Conservation (phyloP, 306 rosid species). For the Sesbania bispinosa region DNA sequence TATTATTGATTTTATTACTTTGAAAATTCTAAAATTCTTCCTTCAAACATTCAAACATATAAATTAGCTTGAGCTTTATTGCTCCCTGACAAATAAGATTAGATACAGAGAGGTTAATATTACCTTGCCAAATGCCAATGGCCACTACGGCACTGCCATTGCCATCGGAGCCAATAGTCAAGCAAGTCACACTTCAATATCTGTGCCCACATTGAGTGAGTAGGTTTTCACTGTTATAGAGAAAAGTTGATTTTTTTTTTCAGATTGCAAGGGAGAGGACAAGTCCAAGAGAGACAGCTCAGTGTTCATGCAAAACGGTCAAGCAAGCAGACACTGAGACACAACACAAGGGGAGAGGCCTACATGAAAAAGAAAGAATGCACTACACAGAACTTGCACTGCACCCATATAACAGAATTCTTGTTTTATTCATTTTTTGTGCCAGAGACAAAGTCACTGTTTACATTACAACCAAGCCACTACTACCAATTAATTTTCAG, state of each 20-base stretch:
- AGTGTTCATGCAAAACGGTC: slow-evolving; percentile 14
- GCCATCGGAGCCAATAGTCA: background rate
- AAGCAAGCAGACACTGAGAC: slow-evolving; percentile 5
- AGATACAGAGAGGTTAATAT: background rate
- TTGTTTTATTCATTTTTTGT: background rate
- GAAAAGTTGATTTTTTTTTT: background rate
- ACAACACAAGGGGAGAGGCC: background rate
- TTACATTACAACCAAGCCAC: background rate
- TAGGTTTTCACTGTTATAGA: background rate
- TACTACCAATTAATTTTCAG: background rate
- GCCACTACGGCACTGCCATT: too few relatives aligned
- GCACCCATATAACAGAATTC: background rate
- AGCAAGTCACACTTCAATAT: too few relatives aligned
- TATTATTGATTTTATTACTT: too few relatives aligned
- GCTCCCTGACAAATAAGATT: too few relatives aligned
- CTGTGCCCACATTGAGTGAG: too few relatives aligned
- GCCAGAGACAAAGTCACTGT: background rate
- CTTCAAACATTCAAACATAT: too few relatives aligned
- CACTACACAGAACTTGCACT: slow-evolving; percentile 5
- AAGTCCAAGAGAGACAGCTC: slow-evolving; percentile 25
- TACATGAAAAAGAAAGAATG: background rate
- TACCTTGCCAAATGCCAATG: background rate
- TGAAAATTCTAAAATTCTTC: too few relatives aligned
- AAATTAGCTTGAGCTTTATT: too few relatives aligned
- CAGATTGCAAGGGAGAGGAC: slow-evolving; percentile 8